Base-by-base conservation (phyloP, 495 filamentous ascomycete species). In the Talaromyces proteolyticus region DNA sequence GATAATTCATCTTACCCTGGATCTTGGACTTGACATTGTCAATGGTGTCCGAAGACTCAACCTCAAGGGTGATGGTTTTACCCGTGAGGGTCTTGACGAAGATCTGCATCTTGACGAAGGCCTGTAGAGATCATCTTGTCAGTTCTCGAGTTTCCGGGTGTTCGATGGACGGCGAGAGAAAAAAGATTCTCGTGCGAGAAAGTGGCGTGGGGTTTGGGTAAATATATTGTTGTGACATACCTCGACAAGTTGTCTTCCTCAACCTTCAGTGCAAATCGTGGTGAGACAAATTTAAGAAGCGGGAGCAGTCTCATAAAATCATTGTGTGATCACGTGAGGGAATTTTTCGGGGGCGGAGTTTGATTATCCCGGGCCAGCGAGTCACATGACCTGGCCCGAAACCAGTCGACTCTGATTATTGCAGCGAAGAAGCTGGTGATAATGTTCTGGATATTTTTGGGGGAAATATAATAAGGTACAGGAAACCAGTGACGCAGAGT, bases 1-100 rank as follows among this genome's bases (percentile, higher is more conserved):
- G n/a, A n/a, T n/a, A n/a, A n/a, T n/a, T n/a, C n/a, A n/a, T n/a
- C 75, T 42, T 66, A 83, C 82, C 82, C 71, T 87, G 85, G 59
- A 89, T 89, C 75, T 87, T 89, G 76, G 88, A 87, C 82, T 98
- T 98, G 78, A 98, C 93, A 88, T 96, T 97, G 82, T 97, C 94
- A 73, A 99, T 97, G 65, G 92, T 97, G 77, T 99, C 94, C 63
- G 84, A 89, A 53, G 92, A 96, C 87, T 97, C 93, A 75, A 97
- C 94, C 91, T 99, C 93, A 65, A 99, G 94, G 88, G 93, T 99
- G 86, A 97, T 97, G 68, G 93, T 99, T 86, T 97, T 99, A 69
- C 93, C 93, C 87, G 94, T 97, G 55, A 98, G 91, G 89, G 93
- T 97, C 82, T 97, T 97, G 70, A 97, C 93, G 86, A 98, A 96